Evolutionary conservation across 768 basidiomycete genomes (phyloP).

Genomic region (Dioszegia hungarica): DNA sequence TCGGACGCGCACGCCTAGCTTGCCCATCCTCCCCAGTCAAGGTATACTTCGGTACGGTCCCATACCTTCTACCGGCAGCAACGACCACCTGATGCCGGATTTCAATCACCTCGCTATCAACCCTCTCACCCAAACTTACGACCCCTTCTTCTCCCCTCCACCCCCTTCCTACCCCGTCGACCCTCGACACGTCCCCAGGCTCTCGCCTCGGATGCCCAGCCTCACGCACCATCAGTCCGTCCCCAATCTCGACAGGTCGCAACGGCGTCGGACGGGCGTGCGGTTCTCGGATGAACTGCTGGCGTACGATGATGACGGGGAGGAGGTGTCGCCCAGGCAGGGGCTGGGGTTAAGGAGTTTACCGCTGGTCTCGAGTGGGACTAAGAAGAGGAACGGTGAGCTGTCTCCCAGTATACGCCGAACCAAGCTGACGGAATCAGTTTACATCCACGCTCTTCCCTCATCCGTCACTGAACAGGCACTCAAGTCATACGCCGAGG

Average conservation of each 20-base stretch:
- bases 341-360: conserved; percentile 1
- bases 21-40: conserved; percentile 19
- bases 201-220: neutral
- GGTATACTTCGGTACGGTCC: neutral
- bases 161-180: neutral
- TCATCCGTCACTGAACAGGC: conserved; percentile 6
- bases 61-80: too few relatives aligned
- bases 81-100: too few relatives aligned
- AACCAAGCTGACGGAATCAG: conserved; percentile 9
- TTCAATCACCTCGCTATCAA: neutral
- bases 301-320: neutral
- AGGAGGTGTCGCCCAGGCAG: neutral
- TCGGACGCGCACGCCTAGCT: conserved; percentile 15
- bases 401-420: neutral
- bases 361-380: neutral
- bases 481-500: conserved; percentile 13
- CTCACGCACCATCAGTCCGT: conserved; percentile 3
- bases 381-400: conserved; percentile 26
- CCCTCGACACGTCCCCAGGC: neutral
- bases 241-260: neutral
- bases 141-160: neutral
- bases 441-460: conserved; percentile 25
- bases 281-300: conserved; percentile 1
- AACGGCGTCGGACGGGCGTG: neutral
- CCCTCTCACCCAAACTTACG: neutral